Conservation (phyloP, 164 flowering plant genomes). For the Echeveria elegans region DNA sequence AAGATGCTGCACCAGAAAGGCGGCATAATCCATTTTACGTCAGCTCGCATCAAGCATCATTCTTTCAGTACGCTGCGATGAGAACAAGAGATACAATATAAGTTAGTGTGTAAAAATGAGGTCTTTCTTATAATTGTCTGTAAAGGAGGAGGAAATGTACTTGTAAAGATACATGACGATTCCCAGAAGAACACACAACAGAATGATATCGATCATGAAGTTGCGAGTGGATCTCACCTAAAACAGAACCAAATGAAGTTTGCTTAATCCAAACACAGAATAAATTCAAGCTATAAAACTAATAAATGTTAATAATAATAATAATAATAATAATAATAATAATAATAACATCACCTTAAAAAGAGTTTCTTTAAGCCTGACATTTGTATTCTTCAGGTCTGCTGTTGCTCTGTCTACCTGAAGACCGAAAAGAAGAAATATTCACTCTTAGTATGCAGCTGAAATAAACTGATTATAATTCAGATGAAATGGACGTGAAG, state of each 20-base stretch:
- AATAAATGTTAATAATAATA: no score
- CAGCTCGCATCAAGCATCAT: not conserved
- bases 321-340: no score
- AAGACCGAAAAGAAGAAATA: constrained; percentile 6
- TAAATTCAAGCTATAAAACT: no score
- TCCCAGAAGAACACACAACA: constrained; percentile 34
- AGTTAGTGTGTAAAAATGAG: not conserved
- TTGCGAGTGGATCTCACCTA: constrained; percentile 40
- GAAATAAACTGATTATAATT: not conserved
- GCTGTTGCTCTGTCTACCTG: constrained; percentile 35
- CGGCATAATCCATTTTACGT: not conserved
- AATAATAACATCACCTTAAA: constrained; percentile 21
- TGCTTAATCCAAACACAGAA: not conserved
- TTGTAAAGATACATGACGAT: constrained; percentile 37
- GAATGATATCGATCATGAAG: constrained; percentile 40
- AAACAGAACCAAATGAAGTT: not conserved
- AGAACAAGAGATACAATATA: not conserved
- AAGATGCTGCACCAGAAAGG: not conserved
- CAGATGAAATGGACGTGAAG: no score
- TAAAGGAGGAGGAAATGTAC: constrained; percentile 17
- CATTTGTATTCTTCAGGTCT: constrained; percentile 35
- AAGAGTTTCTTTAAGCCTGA: constrained; percentile 34
- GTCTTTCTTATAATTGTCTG: not conserved
- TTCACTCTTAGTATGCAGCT: no score
- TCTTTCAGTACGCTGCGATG: constrained; percentile 2